Evolutionary conservation across 768 basidiomycete genomes (phyloP).

Genomic region (Collybia mongolica): DNA sequence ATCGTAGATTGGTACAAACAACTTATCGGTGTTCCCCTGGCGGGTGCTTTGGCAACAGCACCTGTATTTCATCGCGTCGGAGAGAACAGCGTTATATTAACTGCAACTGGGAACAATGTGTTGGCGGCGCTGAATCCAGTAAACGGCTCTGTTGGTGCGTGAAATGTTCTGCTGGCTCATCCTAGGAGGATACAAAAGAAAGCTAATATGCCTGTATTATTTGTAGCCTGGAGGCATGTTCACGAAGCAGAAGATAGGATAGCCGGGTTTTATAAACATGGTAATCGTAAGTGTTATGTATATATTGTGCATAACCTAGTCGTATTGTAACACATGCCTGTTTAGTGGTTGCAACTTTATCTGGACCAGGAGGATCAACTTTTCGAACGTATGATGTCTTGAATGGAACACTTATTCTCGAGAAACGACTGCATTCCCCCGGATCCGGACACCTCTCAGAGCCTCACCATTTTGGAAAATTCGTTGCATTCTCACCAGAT

Average conservation of each 20-base stretch:
- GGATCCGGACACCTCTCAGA: slow-evolving; percentile 44
- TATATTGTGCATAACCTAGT: neutral
- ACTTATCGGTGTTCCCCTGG: slow-evolving; percentile 71
- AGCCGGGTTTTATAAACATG: slow-evolving; percentile 56
- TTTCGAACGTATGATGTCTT: slow-evolving; percentile 65
- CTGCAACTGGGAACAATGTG: slow-evolving; percentile 73
- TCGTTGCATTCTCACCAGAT: slow-evolving; percentile 38
- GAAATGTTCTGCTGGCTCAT: neutral
- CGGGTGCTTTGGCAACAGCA: slow-evolving; percentile 44
- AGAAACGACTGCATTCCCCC: slow-evolving; percentile 57
- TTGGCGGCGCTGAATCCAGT: slow-evolving; percentile 68
- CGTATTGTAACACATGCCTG: too few species aligned
- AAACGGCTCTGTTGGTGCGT: slow-evolving; percentile 72
- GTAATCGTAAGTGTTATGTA: slow-evolving; percentile 46
- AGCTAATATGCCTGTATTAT: slow-evolving; percentile 9
- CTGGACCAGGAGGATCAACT: slow-evolving; percentile 70
- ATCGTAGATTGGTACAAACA: slow-evolving; percentile 86
- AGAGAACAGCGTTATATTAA: slow-evolving; percentile 50
- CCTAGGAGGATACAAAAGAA: neutral
- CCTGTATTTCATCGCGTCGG: slow-evolving; percentile 56
- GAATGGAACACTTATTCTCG: slow-evolving; percentile 65
- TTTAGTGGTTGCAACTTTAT: slow-evolving; percentile 68
- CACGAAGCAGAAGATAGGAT: slow-evolving; percentile 72
- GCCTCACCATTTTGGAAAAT: slow-evolving; percentile 54
- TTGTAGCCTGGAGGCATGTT: slow-evolving; percentile 76